Base-by-base conservation (phyloP, 345 rosid genomes). In the Mallotus nudiflorus region DNA sequence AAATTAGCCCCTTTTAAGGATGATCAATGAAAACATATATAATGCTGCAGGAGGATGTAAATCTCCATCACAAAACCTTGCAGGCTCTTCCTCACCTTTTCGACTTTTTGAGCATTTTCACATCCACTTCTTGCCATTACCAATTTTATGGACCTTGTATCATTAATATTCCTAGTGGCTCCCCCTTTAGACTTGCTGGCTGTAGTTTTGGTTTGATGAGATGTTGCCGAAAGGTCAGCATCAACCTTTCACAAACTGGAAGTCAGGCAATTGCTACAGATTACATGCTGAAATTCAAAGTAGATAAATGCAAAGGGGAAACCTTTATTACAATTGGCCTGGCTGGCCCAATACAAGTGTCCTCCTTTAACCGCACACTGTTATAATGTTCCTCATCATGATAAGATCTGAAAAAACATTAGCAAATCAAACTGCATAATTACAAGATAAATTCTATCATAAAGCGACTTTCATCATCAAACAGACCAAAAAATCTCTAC, bases 381-480 rank as follows among this genome's bases (percentile, higher is more conserved):
- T 94, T 94, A 68, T 91, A 91, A 69, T 94, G 98, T 75, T 94
- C 98, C 52, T 81, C 98, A 69, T 91, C 96, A 37, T 91, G 98
- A 82, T 94, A 94, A 77, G 98, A 94, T 78, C 98, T 94, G 73
- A 71, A 39, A 46, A 4, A 5, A 50, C 48, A 72, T 15, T 1
- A 18, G 58, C 28, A 49, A 65, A 59, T 31, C 9, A 67, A 24
- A 45, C 5, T 58, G 57, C 62, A 46, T 13, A 70, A 27, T 51
- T 49, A 58, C 54, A 44, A 57, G 7, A 66, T 25, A 13, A 35
- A 14, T n/a, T 50, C 50, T 39, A 45, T 15, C 16, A 56, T 24
- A 31, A 45, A 46, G 19, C 18, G 40, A 64, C 15, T 35, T 50
- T 28, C 6, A 76, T 9, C 3, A 33, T n/a, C 24, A 27, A 53